phyloP scores from a whole-genome alignment of 768 basidiomycete genomes.

The Agrocybe pediades region DNA sequence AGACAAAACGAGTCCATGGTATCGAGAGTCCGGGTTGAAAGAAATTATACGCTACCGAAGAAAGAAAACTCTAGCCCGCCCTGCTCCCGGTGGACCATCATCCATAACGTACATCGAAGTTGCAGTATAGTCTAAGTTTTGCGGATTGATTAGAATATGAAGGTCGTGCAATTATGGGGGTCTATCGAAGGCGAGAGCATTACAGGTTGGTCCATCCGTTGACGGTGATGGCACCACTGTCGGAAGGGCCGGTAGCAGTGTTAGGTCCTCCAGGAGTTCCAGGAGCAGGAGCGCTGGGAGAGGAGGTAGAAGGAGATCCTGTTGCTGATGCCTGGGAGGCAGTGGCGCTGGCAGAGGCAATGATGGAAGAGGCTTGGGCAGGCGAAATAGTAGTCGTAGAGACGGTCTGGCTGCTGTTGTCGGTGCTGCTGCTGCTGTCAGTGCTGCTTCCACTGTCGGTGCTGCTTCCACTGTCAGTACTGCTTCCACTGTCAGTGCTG shows the following conservation, averaged over 20 bases:
- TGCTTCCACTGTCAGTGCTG: slow-evolving; percentile 8
- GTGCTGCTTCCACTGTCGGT: slow-evolving; percentile 21
- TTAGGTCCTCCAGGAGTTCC: slow-evolving; percentile 36
- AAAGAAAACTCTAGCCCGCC: not conserved
- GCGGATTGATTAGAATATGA: slow-evolving; percentile 3
- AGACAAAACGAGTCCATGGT: slow-evolving; percentile 1
- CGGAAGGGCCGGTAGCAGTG: slow-evolving; percentile 39
- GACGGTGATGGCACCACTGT: slow-evolving; percentile 45
- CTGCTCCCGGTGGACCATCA: not conserved
- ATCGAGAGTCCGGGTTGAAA: slow-evolving; percentile 3
- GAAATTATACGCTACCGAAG: not conserved
- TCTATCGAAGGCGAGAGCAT: not conserved
- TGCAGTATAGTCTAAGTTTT: slow-evolving; percentile 8
- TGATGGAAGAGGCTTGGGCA: slow-evolving; percentile 36
- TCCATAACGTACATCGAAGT: slow-evolving; percentile 10
- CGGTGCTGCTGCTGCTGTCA: slow-evolving; percentile 6
- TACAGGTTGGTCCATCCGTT: slow-evolving; percentile 41
- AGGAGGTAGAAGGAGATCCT: slow-evolving; percentile 15
- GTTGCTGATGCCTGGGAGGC: slow-evolving; percentile 17
- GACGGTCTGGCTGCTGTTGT: slow-evolving; percentile 9
- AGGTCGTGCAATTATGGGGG: not conserved
- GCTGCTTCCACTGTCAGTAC: slow-evolving; percentile 29
- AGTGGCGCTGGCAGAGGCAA: slow-evolving; percentile 25
- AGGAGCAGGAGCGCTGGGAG: slow-evolving; percentile 21
- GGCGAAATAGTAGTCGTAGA: slow-evolving; percentile 33